phyloP scores from a whole-genome alignment of 2,329 filamentous ascomycete species.

The Akanthomyces uredinophilus region DNA sequence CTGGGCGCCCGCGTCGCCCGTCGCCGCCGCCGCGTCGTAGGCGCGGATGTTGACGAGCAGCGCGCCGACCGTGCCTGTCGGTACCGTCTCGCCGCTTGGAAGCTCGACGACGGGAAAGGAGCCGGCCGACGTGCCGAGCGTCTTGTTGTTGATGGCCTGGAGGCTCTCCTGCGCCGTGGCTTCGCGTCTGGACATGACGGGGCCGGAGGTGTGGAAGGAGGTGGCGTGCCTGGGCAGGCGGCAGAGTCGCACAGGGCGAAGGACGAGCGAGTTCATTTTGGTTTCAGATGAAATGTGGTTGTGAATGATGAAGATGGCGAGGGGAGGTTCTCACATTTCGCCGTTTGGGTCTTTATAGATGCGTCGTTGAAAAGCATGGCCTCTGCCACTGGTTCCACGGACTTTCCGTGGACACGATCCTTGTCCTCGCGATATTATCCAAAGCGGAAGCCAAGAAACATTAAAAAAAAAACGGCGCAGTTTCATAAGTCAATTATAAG shows the following conservation, averaged over 20 bases:
- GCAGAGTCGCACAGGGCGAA: too few relatives aligned
- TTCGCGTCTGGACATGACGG: neutral
- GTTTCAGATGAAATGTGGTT: too few relatives aligned
- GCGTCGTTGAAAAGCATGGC: neutral
- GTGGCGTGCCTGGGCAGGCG: too few relatives aligned
- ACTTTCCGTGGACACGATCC: neutral
- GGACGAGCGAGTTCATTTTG: too few relatives aligned
- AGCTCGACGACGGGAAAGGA: conserved; percentile 17
- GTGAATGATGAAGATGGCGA: neutral
- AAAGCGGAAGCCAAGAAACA: neutral
- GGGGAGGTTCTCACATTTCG: neutral
- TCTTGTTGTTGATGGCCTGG: conserved; percentile 17
- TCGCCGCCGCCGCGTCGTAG: conserved; percentile 8
- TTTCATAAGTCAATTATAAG: too few relatives aligned
- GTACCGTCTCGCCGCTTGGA: conserved; percentile 15
- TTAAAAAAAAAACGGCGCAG: too few relatives aligned
- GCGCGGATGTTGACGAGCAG: conserved; percentile 16
- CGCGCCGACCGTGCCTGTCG: conserved; percentile 17
- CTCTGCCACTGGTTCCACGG: neutral
- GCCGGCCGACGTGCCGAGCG: conserved; percentile 10
- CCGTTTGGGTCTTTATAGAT: neutral
- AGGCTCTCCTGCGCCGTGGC: neutral
- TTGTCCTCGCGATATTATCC: neutral
- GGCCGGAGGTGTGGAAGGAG: neutral
- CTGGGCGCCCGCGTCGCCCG: neutral